Conservation (phyloP, 768 basidiomycete genomes). For the Suillus paluster region DNA sequence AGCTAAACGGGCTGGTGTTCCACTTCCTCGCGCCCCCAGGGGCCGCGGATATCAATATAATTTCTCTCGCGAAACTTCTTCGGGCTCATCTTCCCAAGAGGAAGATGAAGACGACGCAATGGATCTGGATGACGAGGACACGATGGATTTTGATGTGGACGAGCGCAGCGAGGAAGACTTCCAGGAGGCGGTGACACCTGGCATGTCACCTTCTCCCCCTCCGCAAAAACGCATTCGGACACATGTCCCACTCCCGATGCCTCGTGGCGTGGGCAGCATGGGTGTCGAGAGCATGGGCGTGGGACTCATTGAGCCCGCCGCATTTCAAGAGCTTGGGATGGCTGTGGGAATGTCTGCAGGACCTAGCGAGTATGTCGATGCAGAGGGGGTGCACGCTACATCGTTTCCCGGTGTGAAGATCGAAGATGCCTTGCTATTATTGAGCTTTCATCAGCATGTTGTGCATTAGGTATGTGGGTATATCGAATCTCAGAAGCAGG, state of each 20-base stretch:
- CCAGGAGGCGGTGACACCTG: constrained; percentile 76
- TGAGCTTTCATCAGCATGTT: constrained; percentile 74
- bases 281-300: constrained; percentile 37
- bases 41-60: constrained; percentile 41
- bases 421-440: constrained; percentile 74
- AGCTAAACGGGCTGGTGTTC: constrained; percentile 51
- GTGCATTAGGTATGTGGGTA: constrained; percentile 46
- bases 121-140: constrained; percentile 50
- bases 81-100: constrained; percentile 53
- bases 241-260: constrained; percentile 31
- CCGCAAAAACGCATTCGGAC: constrained; percentile 36
- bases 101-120: constrained; percentile 48
- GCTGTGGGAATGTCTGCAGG: constrained; percentile 31
- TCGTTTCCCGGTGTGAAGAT: constrained; percentile 60
- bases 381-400: constrained; percentile 28
- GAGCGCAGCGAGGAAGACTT: constrained; percentile 69
- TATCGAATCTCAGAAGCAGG: neutral
- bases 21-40: constrained; percentile 33
- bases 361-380: constrained; percentile 25
- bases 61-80: constrained; percentile 55
- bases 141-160: constrained; percentile 54
- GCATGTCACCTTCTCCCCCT: constrained; percentile 46
- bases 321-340: constrained; percentile 56
- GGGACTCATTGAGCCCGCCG: constrained; percentile 43
- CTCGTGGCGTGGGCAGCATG: constrained; percentile 28